Evolutionary conservation across 2,329 filamentous ascomycete genomes (phyloP).

Genomic region (Blastomyces percursus): DNA sequence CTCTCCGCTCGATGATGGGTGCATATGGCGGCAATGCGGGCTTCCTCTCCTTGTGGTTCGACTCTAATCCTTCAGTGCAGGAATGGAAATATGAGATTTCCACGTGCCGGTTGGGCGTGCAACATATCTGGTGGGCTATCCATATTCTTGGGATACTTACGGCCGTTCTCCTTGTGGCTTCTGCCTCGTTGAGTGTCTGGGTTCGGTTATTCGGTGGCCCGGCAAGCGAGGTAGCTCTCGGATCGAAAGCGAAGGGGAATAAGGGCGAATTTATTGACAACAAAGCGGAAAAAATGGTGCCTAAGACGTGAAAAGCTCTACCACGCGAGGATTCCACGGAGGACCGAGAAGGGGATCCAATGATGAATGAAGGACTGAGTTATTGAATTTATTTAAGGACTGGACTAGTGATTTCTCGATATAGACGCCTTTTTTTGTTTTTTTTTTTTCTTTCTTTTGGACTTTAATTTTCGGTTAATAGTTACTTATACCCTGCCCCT

Average conservation of each 20-base stretch:
- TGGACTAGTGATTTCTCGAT: neutral
- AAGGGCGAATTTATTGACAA: neutral
- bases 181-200: constrained; percentile 4
- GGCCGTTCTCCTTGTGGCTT: constrained; percentile 24
- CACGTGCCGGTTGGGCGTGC: constrained; percentile 67
- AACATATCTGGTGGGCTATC: constrained; percentile 90
- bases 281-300: neutral
- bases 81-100: constrained; percentile 76
- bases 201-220: neutral
- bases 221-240: neutral
- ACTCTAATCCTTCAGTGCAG: constrained; percentile 45
- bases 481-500: neutral
- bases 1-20: constrained; percentile 97
- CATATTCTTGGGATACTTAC: constrained; percentile 59
- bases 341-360: neutral
- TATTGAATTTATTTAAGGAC: neutral
- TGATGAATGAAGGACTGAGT: neutral
- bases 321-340: neutral
- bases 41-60: constrained; percentile 81
- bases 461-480: neutral
- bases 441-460: neutral
- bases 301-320: neutral
- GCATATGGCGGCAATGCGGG: constrained; percentile 88
- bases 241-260: neutral
- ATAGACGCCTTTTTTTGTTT: neutral